Base-by-base conservation (phyloP, 1,284 basidiomycete genomes). In the Cerioporus squamosus region DNA sequence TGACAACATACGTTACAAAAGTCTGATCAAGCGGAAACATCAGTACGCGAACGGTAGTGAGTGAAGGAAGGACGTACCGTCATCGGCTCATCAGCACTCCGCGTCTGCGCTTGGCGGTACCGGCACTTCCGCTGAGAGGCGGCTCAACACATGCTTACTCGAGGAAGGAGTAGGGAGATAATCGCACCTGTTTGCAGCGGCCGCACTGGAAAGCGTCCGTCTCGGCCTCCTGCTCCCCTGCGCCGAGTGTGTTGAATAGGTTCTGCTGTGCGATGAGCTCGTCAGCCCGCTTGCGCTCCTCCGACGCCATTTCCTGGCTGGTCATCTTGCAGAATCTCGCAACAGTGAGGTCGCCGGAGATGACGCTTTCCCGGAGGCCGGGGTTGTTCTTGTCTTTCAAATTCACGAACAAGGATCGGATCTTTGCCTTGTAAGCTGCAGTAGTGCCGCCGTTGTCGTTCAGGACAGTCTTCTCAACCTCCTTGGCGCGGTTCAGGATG, bases 121-220 rank as follows among this genome's bases (percentile, higher is more conserved):
- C 91, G 87, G 68, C 93, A 95, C 77, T 95, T 94, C 66, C 93
- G 79, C 87, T 93, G 66, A n/a, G 66, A 57, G 62, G 38, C 15
- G 38, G 26, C 44, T 26, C 47, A 51, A n/a, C 57, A 56, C 24
- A 8, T 26, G 14, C 53, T 31, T 31, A 44, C 4, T 43, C 31
- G 6, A 43, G 39, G 17, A 40, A 52, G 18, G 44, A 15, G 8
- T 26, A 10, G 5, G 20, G n/a, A 7, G 23, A 57, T 50, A 39
- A 26, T 39, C 46, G 42, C 45, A 84, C 87, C 80, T 94, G 89
- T 65, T 93, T 94, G 86, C 97, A 99, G 67, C 93, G 86, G 18
- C 87, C 83, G 70, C 97, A 99, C 74, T 98, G 95, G 91, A 99
- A 99, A 1, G 95, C 95, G 66, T 97, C 95, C 0, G 97, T 99